Percentiles rank a stretch among this genome's conserved stretches.
Conservation (phyloP, 2,329 filamentous ascomycete genomes). For the Diaporthe sp. region DNA sequence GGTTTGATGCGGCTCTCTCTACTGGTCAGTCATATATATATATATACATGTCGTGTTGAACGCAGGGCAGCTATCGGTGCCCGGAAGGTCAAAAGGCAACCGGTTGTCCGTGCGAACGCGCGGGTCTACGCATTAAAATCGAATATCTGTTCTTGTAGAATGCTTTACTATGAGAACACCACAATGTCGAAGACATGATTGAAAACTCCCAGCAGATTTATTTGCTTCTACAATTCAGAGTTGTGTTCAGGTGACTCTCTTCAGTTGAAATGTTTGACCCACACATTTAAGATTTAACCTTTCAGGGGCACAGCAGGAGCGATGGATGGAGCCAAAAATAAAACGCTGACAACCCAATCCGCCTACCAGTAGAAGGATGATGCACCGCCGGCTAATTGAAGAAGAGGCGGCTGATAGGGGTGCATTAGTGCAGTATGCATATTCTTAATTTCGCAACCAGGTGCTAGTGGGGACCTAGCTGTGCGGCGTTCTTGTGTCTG, state of each 20-base stretch:
- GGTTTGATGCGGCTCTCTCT: not conserved
- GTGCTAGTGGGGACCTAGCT: not conserved
- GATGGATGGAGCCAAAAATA: slow-evolving; percentile 1
- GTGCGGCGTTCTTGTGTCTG: not conserved
- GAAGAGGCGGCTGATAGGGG: not conserved
- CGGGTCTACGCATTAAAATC: not conserved
- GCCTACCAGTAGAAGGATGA: not conserved
- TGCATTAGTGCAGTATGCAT: not conserved
- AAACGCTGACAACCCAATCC: not conserved
- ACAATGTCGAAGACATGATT: not conserved
- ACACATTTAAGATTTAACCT: slow-evolving; percentile 19
- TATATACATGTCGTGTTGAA: too few species aligned
- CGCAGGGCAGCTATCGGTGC: not conserved
- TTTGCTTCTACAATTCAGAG: not conserved
- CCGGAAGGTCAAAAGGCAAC: not conserved
- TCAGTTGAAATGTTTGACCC: not conserved
- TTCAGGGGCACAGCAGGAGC: slow-evolving; percentile 3
- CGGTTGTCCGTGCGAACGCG: not conserved
- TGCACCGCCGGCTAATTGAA: not conserved
- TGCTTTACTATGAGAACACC: too few species aligned
- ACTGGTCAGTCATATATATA: not conserved
- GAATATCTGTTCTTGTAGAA: not conserved
- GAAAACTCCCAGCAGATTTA: too few species aligned
- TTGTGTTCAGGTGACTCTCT: not conserved
- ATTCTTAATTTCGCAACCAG: slow-evolving; percentile 9